phyloP scores from a whole-genome alignment of 345 rosid genomes.

The Eucalyptus polyanthemos region DNA sequence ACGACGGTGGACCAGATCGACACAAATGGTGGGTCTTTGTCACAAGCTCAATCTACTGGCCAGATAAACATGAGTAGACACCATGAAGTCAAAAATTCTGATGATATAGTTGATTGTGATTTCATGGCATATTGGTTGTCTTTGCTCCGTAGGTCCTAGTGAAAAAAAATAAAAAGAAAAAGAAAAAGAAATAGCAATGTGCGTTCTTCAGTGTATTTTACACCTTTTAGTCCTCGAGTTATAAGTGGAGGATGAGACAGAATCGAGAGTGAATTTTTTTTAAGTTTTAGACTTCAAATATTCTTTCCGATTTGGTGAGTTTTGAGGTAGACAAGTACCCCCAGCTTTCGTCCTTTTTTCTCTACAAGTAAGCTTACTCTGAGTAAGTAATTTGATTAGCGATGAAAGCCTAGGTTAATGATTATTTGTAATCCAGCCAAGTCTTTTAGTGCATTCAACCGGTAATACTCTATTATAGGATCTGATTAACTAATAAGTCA shows the following conservation, averaged over 20 bases:
- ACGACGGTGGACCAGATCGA: not conserved
- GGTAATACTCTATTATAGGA: not conserved
- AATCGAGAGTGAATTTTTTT: not conserved
- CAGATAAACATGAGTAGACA: not conserved
- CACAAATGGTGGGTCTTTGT: not conserved
- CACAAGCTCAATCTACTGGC: not conserved
- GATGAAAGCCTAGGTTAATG: not conserved
- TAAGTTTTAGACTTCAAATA: not conserved
- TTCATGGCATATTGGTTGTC: not conserved
- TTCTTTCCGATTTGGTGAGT: not conserved
- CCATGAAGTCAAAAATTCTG: not conserved
- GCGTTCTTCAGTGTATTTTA: not conserved
- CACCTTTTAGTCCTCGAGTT: not conserved
- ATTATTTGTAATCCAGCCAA: not conserved
- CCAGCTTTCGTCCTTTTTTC: not conserved
- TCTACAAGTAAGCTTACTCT: not conserved
- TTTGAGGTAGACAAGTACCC: not conserved
- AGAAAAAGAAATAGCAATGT: not conserved
- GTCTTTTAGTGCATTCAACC: not conserved
- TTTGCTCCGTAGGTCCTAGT: not conserved
- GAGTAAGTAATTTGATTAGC: not conserved
- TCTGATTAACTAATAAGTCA: not conserved
- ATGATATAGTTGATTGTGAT: not conserved
- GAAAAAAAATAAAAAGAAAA: not conserved
- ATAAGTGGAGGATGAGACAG: not conserved